phyloP scores from a whole-genome alignment of 176 grass and related monocot species.

The Alopecurus myosuroides region DNA sequence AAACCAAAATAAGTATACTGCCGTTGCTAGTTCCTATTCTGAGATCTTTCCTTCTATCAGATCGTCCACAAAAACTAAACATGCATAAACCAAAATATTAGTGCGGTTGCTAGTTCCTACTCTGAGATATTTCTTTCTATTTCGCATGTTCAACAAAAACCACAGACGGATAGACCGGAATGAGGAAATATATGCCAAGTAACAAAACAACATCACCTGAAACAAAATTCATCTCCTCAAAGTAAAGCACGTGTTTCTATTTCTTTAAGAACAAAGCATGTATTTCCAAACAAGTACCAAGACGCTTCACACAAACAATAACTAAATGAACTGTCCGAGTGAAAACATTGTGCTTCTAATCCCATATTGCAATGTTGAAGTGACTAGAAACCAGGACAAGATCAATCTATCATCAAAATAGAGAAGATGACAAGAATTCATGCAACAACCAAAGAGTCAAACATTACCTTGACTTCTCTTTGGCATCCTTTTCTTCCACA shows the following conservation, averaged over 20 bases:
- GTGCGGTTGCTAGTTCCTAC: background rate
- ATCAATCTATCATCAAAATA: background rate
- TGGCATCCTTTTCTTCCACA: constrained; percentile 50
- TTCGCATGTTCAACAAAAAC: background rate
- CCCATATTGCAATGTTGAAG: background rate
- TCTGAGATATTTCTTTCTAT: background rate
- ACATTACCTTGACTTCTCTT: constrained; percentile 56
- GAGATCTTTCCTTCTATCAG: too few relatives aligned
- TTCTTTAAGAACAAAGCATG: too few relatives aligned
- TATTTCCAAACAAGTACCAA: too few relatives aligned
- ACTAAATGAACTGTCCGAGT: background rate
- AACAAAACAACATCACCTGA: background rate
- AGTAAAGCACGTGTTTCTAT: too few relatives aligned
- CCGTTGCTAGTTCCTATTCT: too few relatives aligned
- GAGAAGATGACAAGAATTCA: background rate
- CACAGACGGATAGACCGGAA: background rate
- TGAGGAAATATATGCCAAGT: background rate
- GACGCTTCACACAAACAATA: background rate
- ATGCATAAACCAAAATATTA: too few relatives aligned
- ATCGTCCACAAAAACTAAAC: too few relatives aligned
- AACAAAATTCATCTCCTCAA: background rate
- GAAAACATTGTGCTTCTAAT: background rate
- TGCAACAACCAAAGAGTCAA: background rate
- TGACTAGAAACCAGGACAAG: background rate
- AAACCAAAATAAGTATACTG: constrained; percentile 18